A percentile compares a stretch with the other conserved stretches of the same genome.
Evolutionary conservation across 2,329 filamentous ascomycete genomes (phyloP).

Genomic region (Lasiodiplodia sp.): DNA sequence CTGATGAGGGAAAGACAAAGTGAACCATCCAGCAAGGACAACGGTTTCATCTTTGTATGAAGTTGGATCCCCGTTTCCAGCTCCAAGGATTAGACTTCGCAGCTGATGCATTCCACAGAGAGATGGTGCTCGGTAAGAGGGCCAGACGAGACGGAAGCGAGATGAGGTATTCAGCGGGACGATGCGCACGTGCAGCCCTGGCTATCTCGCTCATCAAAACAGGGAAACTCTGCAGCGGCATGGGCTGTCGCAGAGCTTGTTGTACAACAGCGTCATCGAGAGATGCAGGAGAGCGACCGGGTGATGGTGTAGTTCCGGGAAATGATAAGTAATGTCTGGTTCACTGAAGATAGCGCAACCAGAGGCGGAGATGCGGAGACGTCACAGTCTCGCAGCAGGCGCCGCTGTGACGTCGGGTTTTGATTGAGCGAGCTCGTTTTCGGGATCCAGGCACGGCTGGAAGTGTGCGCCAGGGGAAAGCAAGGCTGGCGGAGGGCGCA

Average conservation of each 20-base stretch:
- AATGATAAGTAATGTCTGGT: neutral
- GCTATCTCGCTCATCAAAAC: constrained; percentile 19
- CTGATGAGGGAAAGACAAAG: neutral
- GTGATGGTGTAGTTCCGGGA: no score
- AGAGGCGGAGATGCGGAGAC: neutral
- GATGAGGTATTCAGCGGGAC: neutral
- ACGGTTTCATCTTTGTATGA: neutral
- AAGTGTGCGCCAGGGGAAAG: constrained; percentile 12
- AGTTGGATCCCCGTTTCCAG: neutral
- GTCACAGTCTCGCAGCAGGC: neutral
- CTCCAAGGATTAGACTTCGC: neutral
- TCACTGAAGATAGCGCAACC: neutral
- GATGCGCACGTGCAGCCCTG: neutral
- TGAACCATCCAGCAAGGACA: no score
- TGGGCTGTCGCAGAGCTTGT: constrained; percentile 4
- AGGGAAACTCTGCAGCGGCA: constrained; percentile 9
- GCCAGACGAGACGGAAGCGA: constrained; percentile 16
- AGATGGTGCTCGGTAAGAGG: neutral
- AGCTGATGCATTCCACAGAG: neutral
- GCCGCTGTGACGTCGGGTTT: constrained; percentile 13
- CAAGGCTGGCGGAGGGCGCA: neutral
- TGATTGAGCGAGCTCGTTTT: constrained; percentile 8
- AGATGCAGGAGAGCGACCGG: neutral
- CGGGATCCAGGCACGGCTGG: neutral
- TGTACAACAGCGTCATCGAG: constrained; percentile 10